Percentiles rank a stretch among this genome's conserved stretches.
Conservation (phyloP, 208 protist genomes). For the Vickermania ingenoplastis region DNA sequence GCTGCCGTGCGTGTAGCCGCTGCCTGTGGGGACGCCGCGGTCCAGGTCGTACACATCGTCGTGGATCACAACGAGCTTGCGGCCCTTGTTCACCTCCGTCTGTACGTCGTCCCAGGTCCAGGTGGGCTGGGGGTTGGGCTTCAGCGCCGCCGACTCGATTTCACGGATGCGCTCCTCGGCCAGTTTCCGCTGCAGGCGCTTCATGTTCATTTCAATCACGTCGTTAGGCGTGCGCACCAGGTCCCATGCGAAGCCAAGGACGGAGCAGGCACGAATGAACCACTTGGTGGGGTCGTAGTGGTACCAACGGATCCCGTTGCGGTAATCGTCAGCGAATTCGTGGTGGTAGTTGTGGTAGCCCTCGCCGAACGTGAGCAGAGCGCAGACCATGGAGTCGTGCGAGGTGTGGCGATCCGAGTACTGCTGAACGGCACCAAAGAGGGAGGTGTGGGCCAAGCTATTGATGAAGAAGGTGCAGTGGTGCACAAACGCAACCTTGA, state of each 20-base stretch:
- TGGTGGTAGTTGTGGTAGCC: constrained; percentile 93
- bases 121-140: too few species aligned
- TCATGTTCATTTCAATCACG: constrained; percentile 53
- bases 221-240: constrained; percentile 52
- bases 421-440: constrained; percentile 63
- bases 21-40: constrained; percentile 36
- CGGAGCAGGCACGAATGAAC: constrained; percentile 53
- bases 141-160: constrained; percentile 18
- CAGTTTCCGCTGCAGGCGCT: constrained; percentile 39
- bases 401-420: constrained; percentile 76
- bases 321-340: constrained; percentile 88
- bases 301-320: constrained; percentile 85
- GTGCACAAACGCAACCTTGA: constrained; percentile 76
- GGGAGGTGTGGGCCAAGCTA: constrained; percentile 72
- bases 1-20: constrained; percentile 55
- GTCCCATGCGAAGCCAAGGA: constrained; percentile 50
- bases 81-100: constrained; percentile 38
- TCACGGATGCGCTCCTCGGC: constrained; percentile 25
- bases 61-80: constrained; percentile 56
- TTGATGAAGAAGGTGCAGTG: constrained; percentile 92
- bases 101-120: constrained; percentile 64
- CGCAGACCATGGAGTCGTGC: constrained; percentile 73
- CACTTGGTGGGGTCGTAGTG: constrained; percentile 90
- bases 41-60: constrained; percentile 63
- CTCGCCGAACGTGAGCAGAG: constrained; percentile 82